Conservation (phyloP, 805 yeast genomes). For the Sungouiozyma intestinalis region DNA sequence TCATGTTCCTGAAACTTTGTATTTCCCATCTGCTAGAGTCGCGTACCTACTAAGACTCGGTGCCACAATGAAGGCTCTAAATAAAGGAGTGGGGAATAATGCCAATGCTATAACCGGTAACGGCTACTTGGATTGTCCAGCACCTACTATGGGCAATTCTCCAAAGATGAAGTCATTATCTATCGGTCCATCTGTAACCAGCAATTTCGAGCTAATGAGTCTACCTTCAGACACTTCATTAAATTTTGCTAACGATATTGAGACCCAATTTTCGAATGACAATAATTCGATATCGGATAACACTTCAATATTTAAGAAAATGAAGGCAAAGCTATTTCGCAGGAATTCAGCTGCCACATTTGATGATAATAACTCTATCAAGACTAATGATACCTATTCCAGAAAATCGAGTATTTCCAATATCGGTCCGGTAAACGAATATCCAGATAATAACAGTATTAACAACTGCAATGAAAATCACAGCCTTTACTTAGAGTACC, state of each 20-base stretch:
- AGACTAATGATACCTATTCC: neutral
- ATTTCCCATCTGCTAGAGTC: conserved; percentile 28
- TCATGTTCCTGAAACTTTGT: conserved; percentile 41
- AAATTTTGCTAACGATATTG: neutral
- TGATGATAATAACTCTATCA: neutral
- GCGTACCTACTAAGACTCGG: conserved; percentile 14
- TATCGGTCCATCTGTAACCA: neutral
- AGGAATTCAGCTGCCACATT: neutral
- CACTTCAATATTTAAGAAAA: neutral
- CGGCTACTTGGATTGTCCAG: neutral
- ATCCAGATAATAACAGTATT: neutral
- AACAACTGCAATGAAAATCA: conserved; percentile 1
- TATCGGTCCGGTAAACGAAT: neutral
- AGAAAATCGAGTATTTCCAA: neutral
- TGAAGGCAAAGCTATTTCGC: neutral
- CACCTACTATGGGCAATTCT: neutral
- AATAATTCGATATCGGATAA: neutral
- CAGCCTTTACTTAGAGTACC: conserved; percentile 19
- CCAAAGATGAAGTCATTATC: neutral
- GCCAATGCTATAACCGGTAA: neutral
- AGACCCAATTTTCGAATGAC: neutral
- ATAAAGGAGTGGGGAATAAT: neutral
- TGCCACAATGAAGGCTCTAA: neutral
- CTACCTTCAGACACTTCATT: neutral
- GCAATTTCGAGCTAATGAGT: neutral